These are phyloP conservation scores for Daldinia bambusicola DNA, from an alignment of 495 filamentous ascomycete genomes.

Conservation along the genomic window DNA sequence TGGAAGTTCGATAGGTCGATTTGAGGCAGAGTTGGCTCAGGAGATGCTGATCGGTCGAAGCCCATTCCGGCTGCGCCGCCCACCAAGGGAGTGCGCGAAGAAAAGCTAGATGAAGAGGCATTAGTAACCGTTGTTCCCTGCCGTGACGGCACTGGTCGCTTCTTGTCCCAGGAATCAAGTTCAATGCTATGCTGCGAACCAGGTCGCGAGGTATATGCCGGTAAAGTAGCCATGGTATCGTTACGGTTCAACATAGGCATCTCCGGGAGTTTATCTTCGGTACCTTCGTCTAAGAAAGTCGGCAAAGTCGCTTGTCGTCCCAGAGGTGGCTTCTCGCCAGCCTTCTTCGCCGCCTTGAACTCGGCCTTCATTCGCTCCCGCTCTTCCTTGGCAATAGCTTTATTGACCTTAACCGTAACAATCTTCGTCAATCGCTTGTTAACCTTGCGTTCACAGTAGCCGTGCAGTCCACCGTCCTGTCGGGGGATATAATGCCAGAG, in stretches of 20 bases:
- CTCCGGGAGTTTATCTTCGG: slow-evolving; percentile 64
- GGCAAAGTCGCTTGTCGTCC: slow-evolving; percentile 75
- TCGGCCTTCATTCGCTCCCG: slow-evolving; percentile 65
- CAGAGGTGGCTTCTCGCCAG: slow-evolving; percentile 60
- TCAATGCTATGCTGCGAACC: slow-evolving; percentile 63
- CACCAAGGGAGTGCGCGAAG: slow-evolving; percentile 68
- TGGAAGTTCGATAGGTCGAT: slow-evolving; percentile 50
- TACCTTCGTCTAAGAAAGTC: slow-evolving; percentile 62
- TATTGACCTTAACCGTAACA: slow-evolving; percentile 82
- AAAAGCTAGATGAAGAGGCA: slow-evolving; percentile 55
- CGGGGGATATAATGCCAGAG: slow-evolving; percentile 88
- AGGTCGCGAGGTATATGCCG: slow-evolving; percentile 68
- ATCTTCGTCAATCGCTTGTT: slow-evolving; percentile 83
- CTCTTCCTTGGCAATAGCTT: slow-evolving; percentile 81
- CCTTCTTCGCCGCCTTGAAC: slow-evolving; percentile 65
- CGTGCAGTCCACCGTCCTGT: slow-evolving; percentile 77
- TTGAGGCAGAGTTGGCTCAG: slow-evolving; percentile 55
- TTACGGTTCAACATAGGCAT: slow-evolving; percentile 71
- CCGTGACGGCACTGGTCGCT: slow-evolving; percentile 55
- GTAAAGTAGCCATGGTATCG: slow-evolving; percentile 73
- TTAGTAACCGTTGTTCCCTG: slow-evolving; percentile 49
- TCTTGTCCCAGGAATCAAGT: slow-evolving; percentile 57
- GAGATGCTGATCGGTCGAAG: slow-evolving; percentile 60
- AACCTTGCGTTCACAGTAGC: slow-evolving; percentile 90
- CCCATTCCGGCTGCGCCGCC: slow-evolving; percentile 68